phyloP scores from a whole-genome alignment of 805 yeast species.

The Kluyveromyces siamensis region DNA sequence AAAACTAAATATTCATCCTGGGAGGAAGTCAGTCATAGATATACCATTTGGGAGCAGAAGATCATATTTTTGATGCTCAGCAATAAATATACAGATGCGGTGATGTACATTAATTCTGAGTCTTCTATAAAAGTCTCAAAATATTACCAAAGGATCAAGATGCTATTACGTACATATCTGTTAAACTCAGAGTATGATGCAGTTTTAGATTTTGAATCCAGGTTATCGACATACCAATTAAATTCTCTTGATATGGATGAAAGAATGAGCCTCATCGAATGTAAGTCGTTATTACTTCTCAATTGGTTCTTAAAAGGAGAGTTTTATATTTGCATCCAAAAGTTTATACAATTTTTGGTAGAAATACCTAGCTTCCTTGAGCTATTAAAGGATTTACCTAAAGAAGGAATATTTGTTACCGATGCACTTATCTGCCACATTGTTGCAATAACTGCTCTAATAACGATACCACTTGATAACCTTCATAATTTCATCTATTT shows the following conservation, averaged over 20 bases:
- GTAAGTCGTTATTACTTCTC: background rate
- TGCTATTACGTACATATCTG: background rate
- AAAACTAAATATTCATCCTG: background rate
- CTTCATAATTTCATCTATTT: slow-evolving; percentile 18
- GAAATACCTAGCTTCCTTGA: background rate
- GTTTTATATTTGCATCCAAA: background rate
- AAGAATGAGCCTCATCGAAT: background rate
- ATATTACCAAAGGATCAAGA: background rate
- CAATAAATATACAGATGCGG: background rate
- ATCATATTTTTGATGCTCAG: background rate
- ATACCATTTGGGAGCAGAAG: background rate
- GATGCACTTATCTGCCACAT: background rate
- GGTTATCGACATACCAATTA: background rate
- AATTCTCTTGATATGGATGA: background rate
- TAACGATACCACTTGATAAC: slow-evolving; percentile 22
- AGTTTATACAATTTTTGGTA: background rate
- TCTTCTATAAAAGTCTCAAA: background rate
- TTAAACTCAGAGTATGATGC: slow-evolving; percentile 1
- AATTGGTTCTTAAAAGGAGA: slow-evolving; percentile 1
- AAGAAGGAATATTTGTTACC: background rate
- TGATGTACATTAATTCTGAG: slow-evolving; percentile 1
- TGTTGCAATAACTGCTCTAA: slow-evolving; percentile 15
- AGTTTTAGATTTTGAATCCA: slow-evolving; percentile 1
- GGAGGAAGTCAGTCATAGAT: background rate
- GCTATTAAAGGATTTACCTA: background rate